Conservation (phyloP, 371 early-diverging fungal genomes). For the Enterocytospora artemiae region DNA sequence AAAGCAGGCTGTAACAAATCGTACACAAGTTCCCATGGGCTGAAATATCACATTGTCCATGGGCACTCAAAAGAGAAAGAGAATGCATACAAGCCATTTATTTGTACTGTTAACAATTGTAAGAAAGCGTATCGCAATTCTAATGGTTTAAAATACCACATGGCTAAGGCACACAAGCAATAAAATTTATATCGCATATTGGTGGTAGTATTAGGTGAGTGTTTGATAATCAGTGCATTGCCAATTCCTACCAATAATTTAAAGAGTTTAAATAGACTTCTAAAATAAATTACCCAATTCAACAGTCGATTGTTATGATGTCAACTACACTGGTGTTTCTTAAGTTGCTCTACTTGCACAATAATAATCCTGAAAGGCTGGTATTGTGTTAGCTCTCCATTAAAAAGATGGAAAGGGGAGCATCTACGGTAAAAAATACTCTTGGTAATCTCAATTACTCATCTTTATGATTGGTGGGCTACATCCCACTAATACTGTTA, state of each 20-base stretch:
- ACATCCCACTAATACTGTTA: too few species aligned
- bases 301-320: too few species aligned
- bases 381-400: too few species aligned
- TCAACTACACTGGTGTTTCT: too few species aligned
- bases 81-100: constrained; percentile 67
- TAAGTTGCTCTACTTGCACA: too few species aligned
- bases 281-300: too few species aligned
- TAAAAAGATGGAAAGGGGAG: too few species aligned
- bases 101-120: constrained; percentile 71
- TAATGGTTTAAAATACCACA: constrained; percentile 85
- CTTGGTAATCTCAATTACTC: too few species aligned
- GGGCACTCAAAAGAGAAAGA: constrained; percentile 56
- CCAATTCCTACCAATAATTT: neutral
- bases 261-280: too few species aligned
- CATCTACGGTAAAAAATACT: too few species aligned
- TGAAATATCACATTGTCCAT: constrained; percentile 58
- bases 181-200: neutral
- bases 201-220: neutral
- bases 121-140: constrained; percentile 84
- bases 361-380: too few species aligned
- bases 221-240: neutral
- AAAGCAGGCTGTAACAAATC: constrained; percentile 56
- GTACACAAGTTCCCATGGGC: constrained; percentile 59
- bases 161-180: constrained; percentile 67
- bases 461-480: too few species aligned